Evolutionary conservation across 352 stramenopile species (phyloP).

Genomic region (Pythium pyrilobum): DNA sequence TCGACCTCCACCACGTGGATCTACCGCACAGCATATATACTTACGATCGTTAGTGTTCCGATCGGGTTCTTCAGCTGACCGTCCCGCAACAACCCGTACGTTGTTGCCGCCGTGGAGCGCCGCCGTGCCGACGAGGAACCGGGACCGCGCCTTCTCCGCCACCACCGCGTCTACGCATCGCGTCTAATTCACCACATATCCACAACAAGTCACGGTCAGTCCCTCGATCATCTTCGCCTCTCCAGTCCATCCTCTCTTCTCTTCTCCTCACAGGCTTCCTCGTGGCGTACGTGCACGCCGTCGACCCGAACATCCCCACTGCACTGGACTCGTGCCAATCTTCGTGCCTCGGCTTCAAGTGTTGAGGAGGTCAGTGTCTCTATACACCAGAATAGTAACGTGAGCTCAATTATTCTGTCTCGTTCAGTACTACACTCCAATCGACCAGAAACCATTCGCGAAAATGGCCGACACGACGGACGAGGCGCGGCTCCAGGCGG

Average conservation of each 20-base stretch:
- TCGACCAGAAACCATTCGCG: neutral
- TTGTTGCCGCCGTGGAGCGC: conserved; percentile 64
- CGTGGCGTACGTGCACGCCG: conserved; percentile 18
- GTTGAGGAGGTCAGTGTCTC: neutral
- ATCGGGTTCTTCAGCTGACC: too few species aligned
- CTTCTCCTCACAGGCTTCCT: conserved; percentile 20
- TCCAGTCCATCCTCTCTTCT: too few species aligned
- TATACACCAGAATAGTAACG: conserved; percentile 1
- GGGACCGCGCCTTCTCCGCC: conserved; percentile 50
- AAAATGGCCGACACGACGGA: conserved; percentile 18
- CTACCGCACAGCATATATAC: conserved; percentile 25
- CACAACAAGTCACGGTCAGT: neutral
- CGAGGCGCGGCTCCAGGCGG: conserved; percentile 64
- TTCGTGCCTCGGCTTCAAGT: neutral
- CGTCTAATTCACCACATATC: conserved; percentile 33
- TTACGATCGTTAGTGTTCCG: too few species aligned
- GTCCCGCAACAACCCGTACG: conserved; percentile 22
- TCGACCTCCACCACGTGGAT: conserved; percentile 60
- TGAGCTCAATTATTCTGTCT: neutral
- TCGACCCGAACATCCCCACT: conserved; percentile 18
- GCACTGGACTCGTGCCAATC: neutral
- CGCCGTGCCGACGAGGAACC: conserved; percentile 65
- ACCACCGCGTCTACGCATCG: conserved; percentile 65
- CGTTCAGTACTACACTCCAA: neutral
- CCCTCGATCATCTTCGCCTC: too few species aligned